Conservation (phyloP, 2,329 filamentous ascomycete species). For the Domatiomyces catenatus region DNA sequence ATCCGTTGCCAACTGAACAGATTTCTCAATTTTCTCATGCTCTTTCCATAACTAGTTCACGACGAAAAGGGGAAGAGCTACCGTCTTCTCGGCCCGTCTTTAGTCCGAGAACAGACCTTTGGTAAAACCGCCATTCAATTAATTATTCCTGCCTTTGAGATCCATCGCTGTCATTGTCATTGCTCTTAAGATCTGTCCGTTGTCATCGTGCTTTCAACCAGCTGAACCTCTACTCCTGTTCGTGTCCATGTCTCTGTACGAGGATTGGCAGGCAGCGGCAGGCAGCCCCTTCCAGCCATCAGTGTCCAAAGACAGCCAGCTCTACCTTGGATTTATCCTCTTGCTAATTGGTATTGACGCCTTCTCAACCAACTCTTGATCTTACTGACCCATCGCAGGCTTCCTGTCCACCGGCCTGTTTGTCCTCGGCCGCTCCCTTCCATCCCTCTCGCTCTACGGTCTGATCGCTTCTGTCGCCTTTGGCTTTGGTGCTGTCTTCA, state of each 20-base stretch:
- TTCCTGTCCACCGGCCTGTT: constrained; percentile 64
- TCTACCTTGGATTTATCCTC: constrained; percentile 62
- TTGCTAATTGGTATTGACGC: constrained; percentile 45
- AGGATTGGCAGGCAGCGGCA: constrained; percentile 87
- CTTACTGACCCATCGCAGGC: constrained; percentile 25
- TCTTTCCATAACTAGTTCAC: too few relatives aligned
- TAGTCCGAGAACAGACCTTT: background rate
- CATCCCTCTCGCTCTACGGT: constrained; percentile 62
- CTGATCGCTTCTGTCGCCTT: constrained; percentile 76
- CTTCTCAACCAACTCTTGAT: background rate
- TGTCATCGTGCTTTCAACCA: background rate
- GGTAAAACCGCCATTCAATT: background rate
- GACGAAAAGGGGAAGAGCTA: too few relatives aligned
- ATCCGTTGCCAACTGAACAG: background rate
- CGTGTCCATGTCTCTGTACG: constrained; percentile 51
- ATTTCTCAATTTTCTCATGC: background rate
- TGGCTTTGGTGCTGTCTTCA: constrained; percentile 87
- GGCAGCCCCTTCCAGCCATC: constrained; percentile 69
- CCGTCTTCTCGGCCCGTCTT: background rate
- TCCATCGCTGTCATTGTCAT: background rate
- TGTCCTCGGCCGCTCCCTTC: constrained; percentile 66
- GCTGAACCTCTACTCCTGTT: background rate
- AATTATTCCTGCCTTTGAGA: background rate
- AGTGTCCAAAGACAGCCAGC: constrained; percentile 69
- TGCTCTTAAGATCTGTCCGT: background rate